A percentile compares a stretch with the other conserved stretches of the same genome.
These are phyloP conservation scores for Skeletonema potamos DNA, from an alignment of 108 stramenopile species.

Conservation along the genomic window DNA sequence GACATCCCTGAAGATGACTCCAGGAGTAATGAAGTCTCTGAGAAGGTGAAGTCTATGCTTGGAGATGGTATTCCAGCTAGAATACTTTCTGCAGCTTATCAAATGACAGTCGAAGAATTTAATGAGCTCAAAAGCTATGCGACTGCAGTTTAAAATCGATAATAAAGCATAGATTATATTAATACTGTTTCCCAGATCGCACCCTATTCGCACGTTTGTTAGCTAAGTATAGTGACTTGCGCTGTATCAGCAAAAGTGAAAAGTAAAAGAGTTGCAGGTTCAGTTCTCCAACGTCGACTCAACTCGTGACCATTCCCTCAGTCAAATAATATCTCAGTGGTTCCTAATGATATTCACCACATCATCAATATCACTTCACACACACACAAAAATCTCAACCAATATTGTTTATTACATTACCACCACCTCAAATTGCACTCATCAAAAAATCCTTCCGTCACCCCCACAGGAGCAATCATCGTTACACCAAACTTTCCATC, in stretches of 20 bases:
- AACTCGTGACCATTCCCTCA: no score
- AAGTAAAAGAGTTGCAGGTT: no score
- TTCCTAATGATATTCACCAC: no score
- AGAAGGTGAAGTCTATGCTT: slow-evolving; percentile 33
- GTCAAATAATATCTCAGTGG: no score
- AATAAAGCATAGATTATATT: not conserved
- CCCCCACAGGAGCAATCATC: slow-evolving; percentile 75
- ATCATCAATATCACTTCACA: not conserved
- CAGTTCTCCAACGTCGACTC: no score
- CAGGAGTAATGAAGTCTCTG: slow-evolving; percentile 15
- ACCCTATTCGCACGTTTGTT: no score
- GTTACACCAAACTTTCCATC: slow-evolving; percentile 58
- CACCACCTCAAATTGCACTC: slow-evolving; percentile 68
- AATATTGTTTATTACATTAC: slow-evolving; percentile 36
- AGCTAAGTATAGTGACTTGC: no score
- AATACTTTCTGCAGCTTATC: slow-evolving; percentile 60
- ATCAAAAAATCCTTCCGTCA: slow-evolving; percentile 34
- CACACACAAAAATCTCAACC: no score
- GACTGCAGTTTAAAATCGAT: not conserved
- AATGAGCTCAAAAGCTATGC: slow-evolving; percentile 1
- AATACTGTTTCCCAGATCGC: no score
- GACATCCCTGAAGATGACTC: slow-evolving; percentile 3
- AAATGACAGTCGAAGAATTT: slow-evolving; percentile 31
- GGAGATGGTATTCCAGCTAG: slow-evolving; percentile 66
- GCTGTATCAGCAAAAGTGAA: no score